Percentiles rank a stretch among this genome's conserved stretches.
These are phyloP conservation scores for Filobasidium wieringae DNA, from an alignment of 768 basidiomycete genomes.

Conservation along the genomic window DNA sequence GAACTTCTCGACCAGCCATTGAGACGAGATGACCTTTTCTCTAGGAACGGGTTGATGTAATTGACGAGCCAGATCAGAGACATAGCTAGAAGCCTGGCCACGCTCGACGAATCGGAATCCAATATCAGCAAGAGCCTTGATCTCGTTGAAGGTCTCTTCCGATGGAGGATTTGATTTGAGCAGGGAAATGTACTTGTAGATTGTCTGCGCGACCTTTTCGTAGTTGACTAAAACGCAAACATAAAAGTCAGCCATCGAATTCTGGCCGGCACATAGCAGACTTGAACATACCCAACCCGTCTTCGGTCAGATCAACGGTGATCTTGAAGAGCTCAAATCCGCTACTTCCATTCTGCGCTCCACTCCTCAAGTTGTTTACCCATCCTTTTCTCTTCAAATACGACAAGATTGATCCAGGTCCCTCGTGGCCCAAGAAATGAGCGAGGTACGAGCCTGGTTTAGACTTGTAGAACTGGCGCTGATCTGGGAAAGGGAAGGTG, in stretches of 20 bases:
- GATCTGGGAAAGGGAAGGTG: constrained; percentile 47
- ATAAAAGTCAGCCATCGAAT: not conserved
- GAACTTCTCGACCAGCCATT: constrained; percentile 64
- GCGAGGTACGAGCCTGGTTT: constrained; percentile 64
- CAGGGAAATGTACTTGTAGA: constrained; percentile 59
- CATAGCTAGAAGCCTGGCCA: constrained; percentile 64
- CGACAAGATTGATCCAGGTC: constrained; percentile 77
- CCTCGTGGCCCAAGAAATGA: constrained; percentile 64
- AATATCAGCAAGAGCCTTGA: constrained; percentile 56
- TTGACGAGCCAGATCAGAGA: constrained; percentile 58
- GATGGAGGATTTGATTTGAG: constrained; percentile 38
- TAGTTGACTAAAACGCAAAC: constrained; percentile 52
- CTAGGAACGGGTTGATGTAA: constrained; percentile 73
- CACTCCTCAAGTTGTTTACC: constrained; percentile 62
- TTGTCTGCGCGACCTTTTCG: constrained; percentile 53
- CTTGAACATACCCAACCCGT: constrained; percentile 63
- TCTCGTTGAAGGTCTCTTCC: constrained; percentile 62
- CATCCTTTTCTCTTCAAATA: constrained; percentile 83
- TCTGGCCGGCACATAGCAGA: not conserved
- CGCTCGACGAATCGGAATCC: constrained; percentile 83
- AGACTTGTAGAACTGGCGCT: constrained; percentile 45
- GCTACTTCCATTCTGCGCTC: constrained; percentile 52
- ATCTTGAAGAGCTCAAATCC: constrained; percentile 84
- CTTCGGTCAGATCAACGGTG: constrained; percentile 64
- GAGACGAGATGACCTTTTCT: constrained; percentile 60